Base-by-base conservation (phyloP, 208 protist species). In the Acanthamoeba culbertsoni region DNA sequence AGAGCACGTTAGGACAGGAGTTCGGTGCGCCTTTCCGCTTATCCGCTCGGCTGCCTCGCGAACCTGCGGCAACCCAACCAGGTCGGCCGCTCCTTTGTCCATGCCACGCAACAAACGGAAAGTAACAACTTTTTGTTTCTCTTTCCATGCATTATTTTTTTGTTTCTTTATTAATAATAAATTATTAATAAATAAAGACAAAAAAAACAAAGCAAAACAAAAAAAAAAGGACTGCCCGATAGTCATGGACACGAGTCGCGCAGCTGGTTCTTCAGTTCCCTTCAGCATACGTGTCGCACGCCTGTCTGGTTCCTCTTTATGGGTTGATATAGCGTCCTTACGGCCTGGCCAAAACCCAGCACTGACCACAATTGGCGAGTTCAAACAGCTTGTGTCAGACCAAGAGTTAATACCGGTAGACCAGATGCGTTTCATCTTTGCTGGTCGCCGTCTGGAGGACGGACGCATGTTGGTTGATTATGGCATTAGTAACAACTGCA, bases 21-120 rank as follows among this genome's bases (percentile, higher is more conserved):
- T 95, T n/a, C 77, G 28, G 28, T 95, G 94, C 16, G 93, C 68
- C 53, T 92, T 62, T 28, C 71, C 51, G 40, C 77, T 82, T n/a
- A 95, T 95, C 37, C 94, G 93, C 26, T 95, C 51, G 35, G 89
- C 57, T 8, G 94, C 89, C 45, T 93, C 62, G 84, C 77, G 77
- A 18, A 95, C 93, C 63, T 95, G 79, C 1, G 46, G 48, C 37
- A 89, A 26, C 45, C 79, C 79, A 3, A 89, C 55, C 51, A 68
- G 7, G 8, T 12, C 79, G 10, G 51, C 71, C 45, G 71, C 71
- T 53, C 71, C 71, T 40, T 33, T 53, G 18, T n/a, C 23, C 51
- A 59, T 59, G 14, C 14, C 23, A 59, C 51, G 51, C 23, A 59
- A 14, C 14, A 59, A 59, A 59, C n/a, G n/a, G n/a, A n/a, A n/a